Conservation (phyloP, 2,329 filamentous ascomycete genomes). For the Aureobasidium sp. region DNA sequence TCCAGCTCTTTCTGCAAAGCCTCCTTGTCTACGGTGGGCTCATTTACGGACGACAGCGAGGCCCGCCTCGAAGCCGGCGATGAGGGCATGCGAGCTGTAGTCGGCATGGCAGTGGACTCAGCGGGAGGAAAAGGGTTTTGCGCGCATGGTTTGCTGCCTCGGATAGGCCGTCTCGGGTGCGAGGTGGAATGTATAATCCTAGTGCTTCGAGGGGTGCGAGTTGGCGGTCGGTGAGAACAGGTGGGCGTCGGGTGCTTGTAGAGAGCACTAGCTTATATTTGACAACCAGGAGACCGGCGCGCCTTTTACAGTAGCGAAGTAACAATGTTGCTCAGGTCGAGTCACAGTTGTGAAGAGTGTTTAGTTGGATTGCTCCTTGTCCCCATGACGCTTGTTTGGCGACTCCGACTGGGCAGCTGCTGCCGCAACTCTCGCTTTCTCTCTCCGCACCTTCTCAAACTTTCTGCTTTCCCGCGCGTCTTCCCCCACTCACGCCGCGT, state of each 20-base stretch:
- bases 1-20: slow-evolving; percentile 82
- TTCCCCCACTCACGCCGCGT: neutral
- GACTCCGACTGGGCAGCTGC: neutral
- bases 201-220: neutral
- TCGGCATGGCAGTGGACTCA: slow-evolving; percentile 30
- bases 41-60: slow-evolving; percentile 43
- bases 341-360: neutral
- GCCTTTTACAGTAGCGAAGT: neutral
- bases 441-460: neutral
- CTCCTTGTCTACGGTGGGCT: slow-evolving; percentile 67
- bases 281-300: neutral
- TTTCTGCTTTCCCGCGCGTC: neutral
- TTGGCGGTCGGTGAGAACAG: neutral
- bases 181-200: neutral
- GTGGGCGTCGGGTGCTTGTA: neutral
- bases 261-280: neutral
- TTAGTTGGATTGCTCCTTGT: no score
- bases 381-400: slow-evolving; percentile 2
- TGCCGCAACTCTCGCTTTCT: no score
- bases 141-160: slow-evolving; percentile 14
- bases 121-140: slow-evolving; percentile 29
- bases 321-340: neutral
- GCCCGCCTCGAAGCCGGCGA: slow-evolving; percentile 37
- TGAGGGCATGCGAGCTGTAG: slow-evolving; percentile 33
- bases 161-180: neutral